These are phyloP conservation scores for Atkinsonella texensis DNA, from an alignment of 2,329 filamentous ascomycete genomes.

Conservation along the genomic window DNA sequence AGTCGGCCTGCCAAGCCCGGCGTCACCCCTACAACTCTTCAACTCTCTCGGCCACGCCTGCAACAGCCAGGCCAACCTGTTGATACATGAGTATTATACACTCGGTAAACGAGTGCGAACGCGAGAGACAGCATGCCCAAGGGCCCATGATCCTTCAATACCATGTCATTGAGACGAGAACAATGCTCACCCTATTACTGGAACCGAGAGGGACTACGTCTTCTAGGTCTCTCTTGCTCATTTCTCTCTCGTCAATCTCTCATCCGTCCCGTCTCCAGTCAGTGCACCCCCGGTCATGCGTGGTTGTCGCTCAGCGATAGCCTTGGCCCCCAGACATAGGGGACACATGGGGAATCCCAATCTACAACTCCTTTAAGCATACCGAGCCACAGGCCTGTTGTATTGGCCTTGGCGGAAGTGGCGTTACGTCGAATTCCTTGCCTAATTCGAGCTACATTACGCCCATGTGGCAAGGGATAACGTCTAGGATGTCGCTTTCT, in stretches of 20 bases:
- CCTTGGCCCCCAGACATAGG: constrained; percentile 1
- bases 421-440: background rate
- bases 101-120: background rate
- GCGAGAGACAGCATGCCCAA: background rate
- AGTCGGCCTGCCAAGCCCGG: no score
- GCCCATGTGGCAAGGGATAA: background rate
- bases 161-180: no score
- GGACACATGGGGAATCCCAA: background rate
- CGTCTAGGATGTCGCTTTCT: background rate
- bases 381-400: background rate
- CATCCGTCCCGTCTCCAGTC: background rate
- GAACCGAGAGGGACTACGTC: no score
- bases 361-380: background rate
- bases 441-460: background rate
- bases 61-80: no score
- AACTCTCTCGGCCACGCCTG: no score
- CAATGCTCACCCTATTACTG: no score
- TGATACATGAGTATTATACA: no score
- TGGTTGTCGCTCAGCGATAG: constrained; percentile 2
- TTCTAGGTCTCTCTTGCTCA: no score
- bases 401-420: background rate
- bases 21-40: no score
- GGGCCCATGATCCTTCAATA: no score
- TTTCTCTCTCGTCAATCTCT: background rate
- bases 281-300: background rate